Conservation (phyloP, 371 early-diverging fungal genomes). For the Batkoa obscura region DNA sequence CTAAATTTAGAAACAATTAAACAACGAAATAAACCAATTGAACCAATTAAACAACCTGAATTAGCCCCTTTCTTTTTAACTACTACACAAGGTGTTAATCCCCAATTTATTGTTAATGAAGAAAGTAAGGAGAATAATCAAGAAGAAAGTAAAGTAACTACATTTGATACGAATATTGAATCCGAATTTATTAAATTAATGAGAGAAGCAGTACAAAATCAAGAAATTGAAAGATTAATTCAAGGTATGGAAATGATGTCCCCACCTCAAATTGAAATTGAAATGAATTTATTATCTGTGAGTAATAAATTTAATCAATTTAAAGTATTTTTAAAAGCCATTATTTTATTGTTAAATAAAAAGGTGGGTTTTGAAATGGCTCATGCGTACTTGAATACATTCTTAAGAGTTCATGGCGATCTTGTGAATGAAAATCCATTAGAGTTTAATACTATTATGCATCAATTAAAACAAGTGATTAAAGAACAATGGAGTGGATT, state of each 20-base stretch:
- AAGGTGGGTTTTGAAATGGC: conserved; percentile 69
- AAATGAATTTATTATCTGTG: conserved; percentile 52
- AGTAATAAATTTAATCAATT: conserved; percentile 31
- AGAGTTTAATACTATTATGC: conserved; percentile 12
- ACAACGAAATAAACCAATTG: conserved; percentile 78
- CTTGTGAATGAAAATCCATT: conserved; percentile 38
- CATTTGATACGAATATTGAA: conserved; percentile 25
- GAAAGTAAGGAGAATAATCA: conserved; percentile 17
- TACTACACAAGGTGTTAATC: conserved; percentile 46
- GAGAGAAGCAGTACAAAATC: conserved; percentile 13
- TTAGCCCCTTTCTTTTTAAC: conserved; percentile 86
- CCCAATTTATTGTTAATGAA: conserved; percentile 32
- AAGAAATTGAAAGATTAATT: conserved; percentile 21
- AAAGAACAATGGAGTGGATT: conserved; percentile 9
- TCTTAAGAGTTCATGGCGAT: conserved; percentile 60
- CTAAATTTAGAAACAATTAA: conserved; percentile 80
- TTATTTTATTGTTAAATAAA: conserved; percentile 30
- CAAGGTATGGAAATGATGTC: conserved; percentile 44
- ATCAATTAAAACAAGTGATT: neutral
- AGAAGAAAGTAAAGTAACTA: conserved; percentile 34
- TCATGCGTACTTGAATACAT: conserved; percentile 58
- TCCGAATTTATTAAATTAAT: conserved; percentile 7
- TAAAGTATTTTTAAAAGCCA: conserved; percentile 36
- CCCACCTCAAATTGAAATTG: conserved; percentile 70
- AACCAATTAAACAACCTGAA: conserved; percentile 72